Evolutionary conservation across 2,329 filamentous ascomycete genomes (phyloP).

Genomic region (Epichloe gansuensis): DNA sequence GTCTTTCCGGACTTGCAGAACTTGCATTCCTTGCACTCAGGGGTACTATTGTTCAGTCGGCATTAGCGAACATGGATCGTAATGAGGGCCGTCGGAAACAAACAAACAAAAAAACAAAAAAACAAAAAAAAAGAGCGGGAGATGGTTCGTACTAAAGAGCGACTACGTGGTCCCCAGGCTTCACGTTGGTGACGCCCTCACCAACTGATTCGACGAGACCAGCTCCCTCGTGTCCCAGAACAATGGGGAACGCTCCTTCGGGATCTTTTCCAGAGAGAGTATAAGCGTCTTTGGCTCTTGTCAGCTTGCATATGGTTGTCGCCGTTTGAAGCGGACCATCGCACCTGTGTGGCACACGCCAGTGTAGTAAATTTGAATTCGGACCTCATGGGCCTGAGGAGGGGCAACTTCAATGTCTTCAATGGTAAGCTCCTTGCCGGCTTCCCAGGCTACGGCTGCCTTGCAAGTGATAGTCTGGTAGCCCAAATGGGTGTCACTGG

Average conservation of each 20-base stretch:
- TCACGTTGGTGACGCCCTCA: constrained; percentile 89
- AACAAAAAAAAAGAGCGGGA: not conserved
- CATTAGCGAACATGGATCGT: not conserved
- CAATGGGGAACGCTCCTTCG: constrained; percentile 83
- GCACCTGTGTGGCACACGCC: constrained; percentile 96
- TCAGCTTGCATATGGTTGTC: constrained; percentile 4
- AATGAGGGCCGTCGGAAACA: not conserved
- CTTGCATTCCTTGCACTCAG: constrained; percentile 96
- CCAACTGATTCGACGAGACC: constrained; percentile 89
- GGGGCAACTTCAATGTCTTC: constrained; percentile 89
- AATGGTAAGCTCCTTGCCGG: constrained; percentile 75
- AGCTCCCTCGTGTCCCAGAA: constrained; percentile 83
- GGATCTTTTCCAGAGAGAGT: constrained; percentile 93
- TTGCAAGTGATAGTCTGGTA: constrained; percentile 87
- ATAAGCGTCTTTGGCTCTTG: constrained; percentile 58
- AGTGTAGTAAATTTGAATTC: constrained; percentile 94
- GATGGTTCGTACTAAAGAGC: constrained; percentile 60
- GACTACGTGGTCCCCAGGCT: constrained; percentile 83
- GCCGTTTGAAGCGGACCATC: not conserved
- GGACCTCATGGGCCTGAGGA: constrained; percentile 85
- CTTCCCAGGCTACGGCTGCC: constrained; percentile 96
- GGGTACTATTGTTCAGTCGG: constrained; percentile 49
- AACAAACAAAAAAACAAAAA: not conserved
- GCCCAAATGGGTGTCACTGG: constrained; percentile 1
- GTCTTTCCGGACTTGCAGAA: constrained; percentile 99